These are phyloP conservation scores for Tympanopsis confertula DNA, from an alignment of 2,329 filamentous ascomycete genomes.

Conservation along the genomic window DNA sequence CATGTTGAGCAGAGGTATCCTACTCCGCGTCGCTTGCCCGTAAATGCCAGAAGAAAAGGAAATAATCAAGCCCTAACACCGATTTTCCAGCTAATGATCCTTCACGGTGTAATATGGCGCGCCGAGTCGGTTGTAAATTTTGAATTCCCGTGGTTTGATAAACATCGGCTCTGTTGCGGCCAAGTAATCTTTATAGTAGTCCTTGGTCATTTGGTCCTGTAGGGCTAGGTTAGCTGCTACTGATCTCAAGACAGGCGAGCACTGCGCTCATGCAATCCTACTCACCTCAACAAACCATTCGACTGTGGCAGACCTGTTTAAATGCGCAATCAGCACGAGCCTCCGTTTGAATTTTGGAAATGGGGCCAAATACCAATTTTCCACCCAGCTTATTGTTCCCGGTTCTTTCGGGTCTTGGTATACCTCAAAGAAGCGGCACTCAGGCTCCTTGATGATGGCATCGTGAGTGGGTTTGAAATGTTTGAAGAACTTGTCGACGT, in stretches of 20 bases:
- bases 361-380: conserved; percentile 21
- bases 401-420: conserved; percentile 21
- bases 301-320: conserved; percentile 9
- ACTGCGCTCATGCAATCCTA: background rate
- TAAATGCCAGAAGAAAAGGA: no score
- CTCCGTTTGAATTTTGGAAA: no score
- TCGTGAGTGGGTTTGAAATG: conserved; percentile 24
- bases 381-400: conserved; percentile 24
- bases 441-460: conserved; percentile 25
- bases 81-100: no score
- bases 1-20: no score
- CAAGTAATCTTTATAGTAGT: conserved; percentile 27
- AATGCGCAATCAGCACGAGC: no score
- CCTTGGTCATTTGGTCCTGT: conserved; percentile 22
- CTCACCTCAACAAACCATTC: conserved; percentile 16
- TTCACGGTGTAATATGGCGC: background rate
- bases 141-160: conserved; percentile 21
- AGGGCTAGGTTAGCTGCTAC: background rate
- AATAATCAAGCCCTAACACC: no score
- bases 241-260: background rate
- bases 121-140: conserved; percentile 7
- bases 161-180: conserved; percentile 24
- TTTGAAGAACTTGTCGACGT: background rate
- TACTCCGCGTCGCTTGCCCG: no score
- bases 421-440: conserved; percentile 30